Conservation (phyloP, 371 early-diverging fungal species). For the Mortierella sp. region DNA sequence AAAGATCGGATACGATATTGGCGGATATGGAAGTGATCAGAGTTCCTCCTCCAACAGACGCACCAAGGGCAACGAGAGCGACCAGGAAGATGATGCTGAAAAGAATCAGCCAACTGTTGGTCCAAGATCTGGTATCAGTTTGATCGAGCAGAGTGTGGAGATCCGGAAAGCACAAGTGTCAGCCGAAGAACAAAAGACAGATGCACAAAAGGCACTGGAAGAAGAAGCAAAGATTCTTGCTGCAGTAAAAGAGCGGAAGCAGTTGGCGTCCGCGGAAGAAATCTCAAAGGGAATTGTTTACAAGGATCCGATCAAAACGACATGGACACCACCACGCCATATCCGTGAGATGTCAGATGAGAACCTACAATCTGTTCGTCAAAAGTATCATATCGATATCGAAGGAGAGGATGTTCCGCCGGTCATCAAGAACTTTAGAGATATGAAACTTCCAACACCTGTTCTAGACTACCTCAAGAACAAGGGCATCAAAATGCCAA, state of each 20-base stretch:
- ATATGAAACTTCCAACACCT: slow-evolving; percentile 82
- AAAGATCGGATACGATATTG: slow-evolving; percentile 51
- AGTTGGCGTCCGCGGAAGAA: slow-evolving; percentile 86
- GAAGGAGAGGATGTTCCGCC: slow-evolving; percentile 81
- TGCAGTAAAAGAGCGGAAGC: slow-evolving; percentile 83
- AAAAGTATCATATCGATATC: slow-evolving; percentile 77
- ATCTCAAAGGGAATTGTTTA: slow-evolving; percentile 89
- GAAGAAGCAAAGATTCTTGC: slow-evolving; percentile 86
- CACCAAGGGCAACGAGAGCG: slow-evolving; percentile 35
- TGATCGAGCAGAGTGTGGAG: slow-evolving; percentile 89
- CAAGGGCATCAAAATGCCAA: slow-evolving; percentile 90
- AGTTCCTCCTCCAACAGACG: slow-evolving; percentile 12
- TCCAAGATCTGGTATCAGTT: slow-evolving; percentile 71
- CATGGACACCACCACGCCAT: slow-evolving; percentile 86
- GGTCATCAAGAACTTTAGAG: slow-evolving; percentile 78
- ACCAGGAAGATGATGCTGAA: slow-evolving; percentile 56
- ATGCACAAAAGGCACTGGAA: slow-evolving; percentile 83
- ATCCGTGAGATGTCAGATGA: slow-evolving; percentile 67
- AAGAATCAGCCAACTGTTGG: slow-evolving; percentile 58
- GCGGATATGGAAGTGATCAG: slow-evolving; percentile 7
- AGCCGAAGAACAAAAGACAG: slow-evolving; percentile 74
- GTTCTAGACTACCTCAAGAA: slow-evolving; percentile 84
- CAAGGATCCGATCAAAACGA: slow-evolving; percentile 85
- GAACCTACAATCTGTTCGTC: slow-evolving; percentile 62
- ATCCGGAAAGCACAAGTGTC: slow-evolving; percentile 68